Percentiles rank a stretch among this genome's conserved stretches.
Evolutionary conservation across 495 filamentous ascomycete genomes (phyloP).

Genomic region (Daldinia concentrica): DNA sequence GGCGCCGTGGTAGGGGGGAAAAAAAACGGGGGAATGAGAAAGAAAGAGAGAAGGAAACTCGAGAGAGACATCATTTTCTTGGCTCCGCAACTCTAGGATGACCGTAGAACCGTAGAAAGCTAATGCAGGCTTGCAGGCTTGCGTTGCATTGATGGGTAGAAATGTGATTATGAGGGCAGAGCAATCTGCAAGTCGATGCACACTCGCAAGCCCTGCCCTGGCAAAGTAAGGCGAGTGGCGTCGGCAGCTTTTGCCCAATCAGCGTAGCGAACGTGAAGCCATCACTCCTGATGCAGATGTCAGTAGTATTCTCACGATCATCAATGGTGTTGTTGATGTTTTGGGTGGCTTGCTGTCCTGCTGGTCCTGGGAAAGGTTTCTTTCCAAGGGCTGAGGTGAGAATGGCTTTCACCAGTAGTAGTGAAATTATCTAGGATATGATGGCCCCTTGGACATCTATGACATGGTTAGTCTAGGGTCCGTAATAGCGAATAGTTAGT

Average conservation of each 20-base stretch:
- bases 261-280: slow-evolving; percentile 21
- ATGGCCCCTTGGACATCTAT: neutral
- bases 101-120: slow-evolving; percentile 21
- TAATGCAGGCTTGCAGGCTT: slow-evolving; percentile 26
- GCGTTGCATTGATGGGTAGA: slow-evolving; percentile 42
- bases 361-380: slow-evolving; percentile 4
- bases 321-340: neutral
- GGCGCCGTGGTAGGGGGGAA: neutral
- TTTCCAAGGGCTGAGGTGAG: slow-evolving; percentile 7
- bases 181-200: slow-evolving; percentile 40
- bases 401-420: neutral
- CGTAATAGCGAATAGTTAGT: slow-evolving; percentile 2
- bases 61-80: slow-evolving; percentile 5
- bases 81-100: slow-evolving; percentile 24
- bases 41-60: neutral
- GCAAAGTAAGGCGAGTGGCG: slow-evolving; percentile 50
- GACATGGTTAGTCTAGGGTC: slow-evolving; percentile 1
- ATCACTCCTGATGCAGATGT: slow-evolving; percentile 28
- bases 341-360: neutral
- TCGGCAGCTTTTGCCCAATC: slow-evolving; percentile 42
- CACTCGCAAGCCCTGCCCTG: slow-evolving; percentile 42
- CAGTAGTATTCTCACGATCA: slow-evolving; percentile 11
- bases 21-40: neutral
- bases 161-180: slow-evolving; percentile 42
- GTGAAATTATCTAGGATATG: neutral